Percentiles rank a stretch among this genome's conserved stretches.
phyloP scores from a whole-genome alignment of 2,329 filamentous ascomycete genomes.

The Colletotrichum costaricense region DNA sequence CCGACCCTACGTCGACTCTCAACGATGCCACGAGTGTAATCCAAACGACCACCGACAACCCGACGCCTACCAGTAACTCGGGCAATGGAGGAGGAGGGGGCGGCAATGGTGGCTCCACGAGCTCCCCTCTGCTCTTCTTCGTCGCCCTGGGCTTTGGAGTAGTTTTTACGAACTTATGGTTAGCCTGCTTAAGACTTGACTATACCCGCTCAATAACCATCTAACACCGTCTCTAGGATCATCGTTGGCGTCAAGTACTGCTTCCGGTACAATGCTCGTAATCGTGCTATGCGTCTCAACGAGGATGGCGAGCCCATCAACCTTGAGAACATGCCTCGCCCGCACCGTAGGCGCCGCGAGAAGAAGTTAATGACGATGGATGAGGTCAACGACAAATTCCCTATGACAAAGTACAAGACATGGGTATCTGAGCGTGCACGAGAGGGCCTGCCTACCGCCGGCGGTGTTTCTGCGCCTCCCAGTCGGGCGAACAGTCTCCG shows the following conservation, averaged over 20 bases:
- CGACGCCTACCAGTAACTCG: constrained; percentile 29
- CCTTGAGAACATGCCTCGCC: constrained; percentile 83
- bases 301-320: constrained; percentile 92
- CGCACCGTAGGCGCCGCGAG: constrained; percentile 87
- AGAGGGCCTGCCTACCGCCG: constrained; percentile 84
- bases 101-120: constrained; percentile 42
- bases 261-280: constrained; percentile 96
- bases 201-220: not conserved
- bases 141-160: constrained; percentile 97
- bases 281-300: constrained; percentile 80
- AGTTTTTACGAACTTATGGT: constrained; percentile 99
- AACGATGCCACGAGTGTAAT: not conserved
- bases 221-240: constrained; percentile 74
- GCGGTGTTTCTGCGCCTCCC: constrained; percentile 81
- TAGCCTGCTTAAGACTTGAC: constrained; percentile 50
- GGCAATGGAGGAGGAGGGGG: constrained; percentile 22
- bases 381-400: constrained; percentile 97
- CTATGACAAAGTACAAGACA: constrained; percentile 94
- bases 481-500: constrained; percentile 81
- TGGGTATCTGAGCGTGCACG: constrained; percentile 89
- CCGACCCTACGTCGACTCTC: constrained; percentile 37
- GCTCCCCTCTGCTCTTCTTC: constrained; percentile 75
- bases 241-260: constrained; percentile 99
- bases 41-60: constrained; percentile 12
- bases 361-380: constrained; percentile 99